These are phyloP conservation scores for Scleromitrula shiraiana DNA, from an alignment of 2,329 filamentous ascomycete genomes.

Conservation along the genomic window DNA sequence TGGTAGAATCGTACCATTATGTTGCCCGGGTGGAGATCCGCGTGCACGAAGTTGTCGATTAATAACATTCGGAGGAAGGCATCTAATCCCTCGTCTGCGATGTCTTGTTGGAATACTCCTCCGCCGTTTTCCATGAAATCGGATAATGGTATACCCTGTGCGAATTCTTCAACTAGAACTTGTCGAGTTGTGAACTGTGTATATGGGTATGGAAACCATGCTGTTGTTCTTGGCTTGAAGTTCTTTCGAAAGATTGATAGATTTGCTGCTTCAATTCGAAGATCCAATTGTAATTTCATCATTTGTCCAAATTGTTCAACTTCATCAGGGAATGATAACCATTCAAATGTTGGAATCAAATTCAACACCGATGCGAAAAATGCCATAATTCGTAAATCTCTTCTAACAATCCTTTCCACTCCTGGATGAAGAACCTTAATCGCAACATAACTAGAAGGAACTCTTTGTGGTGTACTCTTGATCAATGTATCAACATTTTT, in stretches of 20 bases:
- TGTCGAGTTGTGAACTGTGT: slow-evolving; percentile 85
- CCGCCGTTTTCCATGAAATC: slow-evolving; percentile 88
- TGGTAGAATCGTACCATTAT: slow-evolving; percentile 99
- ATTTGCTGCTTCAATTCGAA: slow-evolving; percentile 91
- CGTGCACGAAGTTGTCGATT: slow-evolving; percentile 95
- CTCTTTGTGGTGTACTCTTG: slow-evolving; percentile 75
- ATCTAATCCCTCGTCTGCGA: slow-evolving; percentile 89
- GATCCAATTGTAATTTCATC: slow-evolving; percentile 96
- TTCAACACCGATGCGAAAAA: slow-evolving; percentile 85
- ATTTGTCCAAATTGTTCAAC: slow-evolving; percentile 92
- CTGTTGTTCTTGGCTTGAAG: slow-evolving; percentile 81
- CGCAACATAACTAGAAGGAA: slow-evolving; percentile 87
- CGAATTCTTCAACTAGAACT: slow-evolving; percentile 91
- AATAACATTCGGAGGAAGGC: slow-evolving; percentile 95
- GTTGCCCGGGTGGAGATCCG: slow-evolving; percentile 92
- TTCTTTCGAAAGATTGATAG: slow-evolving; percentile 80
- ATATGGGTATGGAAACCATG: slow-evolving; percentile 96
- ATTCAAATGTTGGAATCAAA: slow-evolving; percentile 86
- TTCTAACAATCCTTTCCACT: slow-evolving; percentile 81
- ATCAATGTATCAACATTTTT: slow-evolving; percentile 79
- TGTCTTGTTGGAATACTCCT: slow-evolving; percentile 86
- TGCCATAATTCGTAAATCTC: slow-evolving; percentile 87
- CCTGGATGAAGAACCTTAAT: slow-evolving; percentile 92
- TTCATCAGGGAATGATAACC: slow-evolving; percentile 92
- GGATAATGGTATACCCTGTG: slow-evolving; percentile 83